Base-by-base conservation (phyloP, 495 filamentous ascomycete species). In the Penicillium verhagenii region DNA sequence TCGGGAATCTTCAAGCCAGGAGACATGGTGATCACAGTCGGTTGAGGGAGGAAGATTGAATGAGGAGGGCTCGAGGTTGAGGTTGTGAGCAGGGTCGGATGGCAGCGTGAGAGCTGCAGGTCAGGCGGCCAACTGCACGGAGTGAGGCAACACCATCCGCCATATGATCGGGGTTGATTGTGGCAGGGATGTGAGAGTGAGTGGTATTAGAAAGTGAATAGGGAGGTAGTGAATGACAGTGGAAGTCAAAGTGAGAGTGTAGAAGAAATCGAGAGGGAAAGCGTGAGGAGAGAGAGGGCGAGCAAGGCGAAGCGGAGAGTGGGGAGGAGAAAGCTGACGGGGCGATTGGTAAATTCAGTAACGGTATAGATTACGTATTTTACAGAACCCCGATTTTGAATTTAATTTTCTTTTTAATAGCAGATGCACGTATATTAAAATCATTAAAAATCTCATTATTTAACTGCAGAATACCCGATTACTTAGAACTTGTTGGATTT, bases 41-140 rank as follows among this genome's bases (percentile, higher is more conserved):
- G 50, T 53, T 23, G 43, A 47, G 38, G 51, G 33, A 56, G 54
- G 57, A 46, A 51, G 48, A 48, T 53, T 48, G 47, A 42, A 43
- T 47, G 21, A 38, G 40, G 21, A 49, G 46, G 53, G 21, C 51
- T 67, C 55, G 65, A 63, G 54, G 46, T 56, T 61, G 33, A n/a
- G 14, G 52, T 61, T n/a, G n/a, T n/a, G 65, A 60, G 54, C 51
- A 68, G 59, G 61, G 61, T 66, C 72, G 67, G 69, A 61, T 61
- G 65, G 71, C 72, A 76, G 73, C 66, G 73, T 73, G 59, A 64
- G 59, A 60, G 69, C 72, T 74, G 72, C 70, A 71, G 69, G 69
- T 76, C 71, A 74, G 60, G 69, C 71, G 67, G 71, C 70, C 70
- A 67, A 71, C 66, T 73, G 68, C 67, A 73, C 71, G 66, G 53